Evolutionary conservation across 306 rosid genomes (phyloP).

Genomic region (Rosa persica): DNA sequence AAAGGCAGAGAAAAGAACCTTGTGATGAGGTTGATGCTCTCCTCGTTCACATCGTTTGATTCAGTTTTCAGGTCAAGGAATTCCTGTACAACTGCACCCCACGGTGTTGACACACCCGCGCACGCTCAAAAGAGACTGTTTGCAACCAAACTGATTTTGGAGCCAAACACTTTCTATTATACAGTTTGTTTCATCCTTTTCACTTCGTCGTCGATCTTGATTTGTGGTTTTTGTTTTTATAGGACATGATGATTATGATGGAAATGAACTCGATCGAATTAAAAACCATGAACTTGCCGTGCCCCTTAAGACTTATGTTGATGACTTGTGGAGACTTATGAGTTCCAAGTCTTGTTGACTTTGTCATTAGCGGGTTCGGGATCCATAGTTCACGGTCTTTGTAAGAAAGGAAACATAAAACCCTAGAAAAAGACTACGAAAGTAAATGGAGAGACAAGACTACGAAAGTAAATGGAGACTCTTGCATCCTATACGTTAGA

Average conservation of each 20-base stretch:
- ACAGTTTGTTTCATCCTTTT: background rate
- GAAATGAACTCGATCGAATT: background rate
- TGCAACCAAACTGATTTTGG: too few relatives aligned
- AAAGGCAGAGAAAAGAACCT: too few relatives aligned
- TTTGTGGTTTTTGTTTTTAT: background rate
- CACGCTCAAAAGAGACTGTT: too few relatives aligned
- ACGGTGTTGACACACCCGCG: too few relatives aligned
- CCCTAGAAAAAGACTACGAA: background rate
- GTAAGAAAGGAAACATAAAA: background rate
- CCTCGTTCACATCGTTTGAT: too few relatives aligned
- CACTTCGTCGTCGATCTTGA: background rate
- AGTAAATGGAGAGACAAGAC: background rate
- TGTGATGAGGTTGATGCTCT: too few relatives aligned
- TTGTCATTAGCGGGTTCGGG: slow-evolving; percentile 3
- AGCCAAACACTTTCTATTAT: too few relatives aligned
- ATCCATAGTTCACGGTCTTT: background rate
- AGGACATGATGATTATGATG: background rate
- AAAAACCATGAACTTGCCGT: slow-evolving; percentile 10
- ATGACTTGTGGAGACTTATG: background rate
- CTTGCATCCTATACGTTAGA: too few relatives aligned
- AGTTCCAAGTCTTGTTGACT: slow-evolving; percentile 8
- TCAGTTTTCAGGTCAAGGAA: too few relatives aligned
- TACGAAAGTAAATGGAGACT: too few relatives aligned
- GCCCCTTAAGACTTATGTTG: slow-evolving; percentile 33
- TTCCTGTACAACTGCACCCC: too few relatives aligned